Percentiles rank a stretch among this genome's conserved stretches.
phyloP scores from a whole-genome alignment of 2,329 filamentous ascomycete species.

The Trichoderma breve region DNA sequence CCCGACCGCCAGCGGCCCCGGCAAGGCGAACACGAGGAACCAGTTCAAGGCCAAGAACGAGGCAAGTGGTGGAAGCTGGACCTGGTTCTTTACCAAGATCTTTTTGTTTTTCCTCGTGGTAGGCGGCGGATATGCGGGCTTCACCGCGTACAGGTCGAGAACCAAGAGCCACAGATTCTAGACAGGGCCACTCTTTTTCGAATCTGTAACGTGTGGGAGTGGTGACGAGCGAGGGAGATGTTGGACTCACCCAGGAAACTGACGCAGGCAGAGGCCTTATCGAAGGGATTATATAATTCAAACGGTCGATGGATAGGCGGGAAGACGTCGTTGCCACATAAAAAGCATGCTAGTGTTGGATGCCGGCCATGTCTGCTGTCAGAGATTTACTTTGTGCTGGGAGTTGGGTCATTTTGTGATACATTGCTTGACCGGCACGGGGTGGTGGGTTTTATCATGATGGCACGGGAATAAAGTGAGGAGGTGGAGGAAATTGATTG shows the following conservation, averaged over 20 bases:
- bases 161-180: conserved; percentile 59
- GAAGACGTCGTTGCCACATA: background rate
- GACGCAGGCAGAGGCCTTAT: background rate
- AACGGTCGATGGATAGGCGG: background rate
- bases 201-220: background rate
- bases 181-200: conserved; percentile 1
- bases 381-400: background rate
- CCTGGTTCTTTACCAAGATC: conserved; percentile 73
- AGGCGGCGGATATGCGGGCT: conserved; percentile 80
- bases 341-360: background rate
- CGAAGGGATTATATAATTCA: background rate
- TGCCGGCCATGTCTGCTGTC: background rate
- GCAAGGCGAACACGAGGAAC: conserved; percentile 37
- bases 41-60: conserved; percentile 33
- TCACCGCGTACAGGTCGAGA: conserved; percentile 74
- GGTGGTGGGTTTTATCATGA: background rate
- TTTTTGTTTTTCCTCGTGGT: conserved; percentile 69
- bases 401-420: background rate
- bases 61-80: conserved; percentile 49
- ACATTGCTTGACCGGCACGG: conserved; percentile 3
- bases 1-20: conserved; percentile 47
- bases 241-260: background rate
- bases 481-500: background rate
- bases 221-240: background rate
- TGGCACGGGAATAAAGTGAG: background rate